Base-by-base conservation (phyloP, 352 stramenopile genomes). In the Peronospora tabacina region DNA sequence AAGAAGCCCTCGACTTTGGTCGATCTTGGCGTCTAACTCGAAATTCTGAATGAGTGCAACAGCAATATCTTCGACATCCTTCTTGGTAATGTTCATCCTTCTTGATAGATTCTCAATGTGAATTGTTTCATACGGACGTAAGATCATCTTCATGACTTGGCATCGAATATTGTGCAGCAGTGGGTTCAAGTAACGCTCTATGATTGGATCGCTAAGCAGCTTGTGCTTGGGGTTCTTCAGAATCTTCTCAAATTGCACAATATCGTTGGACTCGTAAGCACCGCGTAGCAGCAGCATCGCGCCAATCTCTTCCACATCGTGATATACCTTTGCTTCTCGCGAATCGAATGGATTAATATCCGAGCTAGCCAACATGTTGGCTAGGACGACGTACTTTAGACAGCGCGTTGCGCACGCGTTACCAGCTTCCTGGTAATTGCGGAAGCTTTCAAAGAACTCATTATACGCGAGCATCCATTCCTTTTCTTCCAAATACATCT, bases 331-430 rank as follows among this genome's bases (percentile, higher is more conserved):
- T n/a, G 90, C 90, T 61, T 97, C 90, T 36, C 85, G 70, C 17
- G 83, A 89, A 52, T 95, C 85, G 56, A 97, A 97, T n/a, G 90
- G 90, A 56, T 97, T 96, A 58, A 97, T 96, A 59, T 93, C 77
- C 17, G 81, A 95, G 44, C 87, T 86, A 26, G 87, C 71, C 7
- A 96, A 63, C 87, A 97, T 97, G 55, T 96, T 96, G 22, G 90
- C 87, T 15, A 97, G 62, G 35, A 96, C 85, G 10, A 94, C 85
- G 61, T 95, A 95, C 68, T 96, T 96, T 32, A 97, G 79, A 50
- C 84, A 94, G 35, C 95, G 78, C 53, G 85, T 93, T 17, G 90
- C 87, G 11, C 85, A 79, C 19, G 73, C 51, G 49, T 95, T 94
- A 5, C 85, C 90, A 10, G 86, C 87, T 63, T 97, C 85, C 49